Conservation (phyloP, 805 yeast species). For the Komagataella mondaviorum region DNA sequence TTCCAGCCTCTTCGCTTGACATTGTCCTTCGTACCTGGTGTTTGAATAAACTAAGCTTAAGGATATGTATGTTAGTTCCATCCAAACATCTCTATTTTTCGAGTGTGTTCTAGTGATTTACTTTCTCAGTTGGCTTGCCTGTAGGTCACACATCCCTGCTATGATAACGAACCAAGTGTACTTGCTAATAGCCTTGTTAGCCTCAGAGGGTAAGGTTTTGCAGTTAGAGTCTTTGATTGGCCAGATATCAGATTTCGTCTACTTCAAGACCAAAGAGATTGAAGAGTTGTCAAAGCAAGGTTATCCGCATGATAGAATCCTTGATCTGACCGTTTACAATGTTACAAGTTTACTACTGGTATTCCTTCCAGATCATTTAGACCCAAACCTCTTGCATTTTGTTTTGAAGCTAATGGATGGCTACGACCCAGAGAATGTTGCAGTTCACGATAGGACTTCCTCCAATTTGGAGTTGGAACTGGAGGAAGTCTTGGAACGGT, state of each 20-base stretch:
- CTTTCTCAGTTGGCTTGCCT: background rate
- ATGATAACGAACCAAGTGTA: slow-evolving; percentile 1
- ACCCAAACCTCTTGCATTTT: background rate
- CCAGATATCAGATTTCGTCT: background rate
- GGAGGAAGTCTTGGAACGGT: background rate
- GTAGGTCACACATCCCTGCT: background rate
- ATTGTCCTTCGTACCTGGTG: slow-evolving; percentile 7
- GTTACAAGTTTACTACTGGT: slow-evolving; percentile 1
- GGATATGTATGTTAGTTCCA: slow-evolving; percentile 2
- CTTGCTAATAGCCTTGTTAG: background rate
- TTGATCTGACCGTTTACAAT: background rate
- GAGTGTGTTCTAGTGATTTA: background rate
- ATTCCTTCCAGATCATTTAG: slow-evolving; percentile 3
- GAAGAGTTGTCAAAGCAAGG: background rate
- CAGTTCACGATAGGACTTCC: background rate
- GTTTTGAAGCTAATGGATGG: background rate
- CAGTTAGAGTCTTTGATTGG: background rate
- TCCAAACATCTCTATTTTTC: background rate
- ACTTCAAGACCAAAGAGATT: background rate
- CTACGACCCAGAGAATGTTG: background rate
- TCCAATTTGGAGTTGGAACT: background rate
- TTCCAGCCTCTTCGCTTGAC: slow-evolving; percentile 3
- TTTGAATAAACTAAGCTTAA: too few relatives aligned
- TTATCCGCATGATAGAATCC: background rate
- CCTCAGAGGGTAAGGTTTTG: background rate